phyloP scores from a whole-genome alignment of 495 filamentous ascomycete species.

The Entonaema liquescens region DNA sequence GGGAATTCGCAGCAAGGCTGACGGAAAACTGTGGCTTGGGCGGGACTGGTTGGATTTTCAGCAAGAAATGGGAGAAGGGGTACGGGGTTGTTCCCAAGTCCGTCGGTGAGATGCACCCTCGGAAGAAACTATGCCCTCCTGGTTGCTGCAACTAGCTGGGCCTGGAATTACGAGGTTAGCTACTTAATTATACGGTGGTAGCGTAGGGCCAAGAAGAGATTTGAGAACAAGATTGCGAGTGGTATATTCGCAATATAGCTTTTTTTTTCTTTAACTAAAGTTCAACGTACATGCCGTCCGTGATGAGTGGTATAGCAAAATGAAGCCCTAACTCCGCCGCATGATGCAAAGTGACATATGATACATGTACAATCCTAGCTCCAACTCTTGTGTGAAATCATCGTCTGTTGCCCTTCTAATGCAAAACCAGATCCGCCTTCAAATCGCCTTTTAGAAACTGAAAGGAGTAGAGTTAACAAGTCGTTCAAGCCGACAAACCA shows the following conservation, averaged over 20 bases:
- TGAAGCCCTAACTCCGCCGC: background rate
- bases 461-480: background rate
- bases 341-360: constrained; percentile 19
- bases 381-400: constrained; percentile 8
- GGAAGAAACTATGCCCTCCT: constrained; percentile 10
- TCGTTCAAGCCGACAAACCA: background rate
- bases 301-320: constrained; percentile 25
- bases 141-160: background rate
- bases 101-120: background rate
- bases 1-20: too few relatives aligned
- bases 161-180: background rate
- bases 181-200: background rate
- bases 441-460: background rate
- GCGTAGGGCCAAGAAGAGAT: background rate
- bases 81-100: constrained; percentile 12
- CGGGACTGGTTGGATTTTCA: constrained; percentile 33
- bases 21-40: constrained; percentile 29
- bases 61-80: constrained; percentile 38
- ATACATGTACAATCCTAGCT: constrained; percentile 9
- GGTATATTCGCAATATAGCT: background rate
- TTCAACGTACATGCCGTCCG: background rate
- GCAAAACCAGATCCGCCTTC: background rate
- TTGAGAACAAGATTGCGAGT: background rate
- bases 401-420: background rate
- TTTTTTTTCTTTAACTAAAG: background rate